Base-by-base conservation (phyloP, 2,329 filamentous ascomycete species). In the Phyllosticta paracitricarpa region DNA sequence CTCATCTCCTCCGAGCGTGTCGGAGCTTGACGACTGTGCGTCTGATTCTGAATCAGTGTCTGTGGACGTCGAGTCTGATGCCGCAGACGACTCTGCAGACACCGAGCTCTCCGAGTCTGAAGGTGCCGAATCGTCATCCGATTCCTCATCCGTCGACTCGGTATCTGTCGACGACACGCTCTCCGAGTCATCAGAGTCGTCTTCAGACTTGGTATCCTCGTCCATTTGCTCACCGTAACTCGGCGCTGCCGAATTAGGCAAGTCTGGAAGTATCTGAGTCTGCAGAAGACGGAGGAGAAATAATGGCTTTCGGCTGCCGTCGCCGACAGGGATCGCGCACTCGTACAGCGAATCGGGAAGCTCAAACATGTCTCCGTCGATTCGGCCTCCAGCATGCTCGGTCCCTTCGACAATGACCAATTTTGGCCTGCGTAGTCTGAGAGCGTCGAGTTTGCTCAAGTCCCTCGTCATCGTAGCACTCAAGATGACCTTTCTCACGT, bases 401-500 rank as follows among this genome's bases (percentile, higher is more conserved):
- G 73, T 68, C 30, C 82, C 84, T 64, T 92, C 88, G 14, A 96
- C 81, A 0, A 91, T 82, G 0, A 97, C 82, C 55, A 97, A 77
- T 63, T 83, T 88, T 3, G 94, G 93, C 58, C 89, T 81, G 28
- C 81, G 79, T 30, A 97, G 78, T 63, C 83, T 87, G 48, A 97
- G 74, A 0, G 85, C 86, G 61, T 84, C 87, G 22, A 97, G 77
- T 63, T 94, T 86, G 40, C 88, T 89, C 56, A 96, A 78, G 69
- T 97, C 91, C 62, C 86, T 83, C 1, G 92, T 96, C 84, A 97
- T 91, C 0, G 93, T 97, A 5, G 93, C 94, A 71, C 91, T 96
- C 2, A 97, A 81, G 58, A 97, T 82, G 19, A 97, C 81, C 74
- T 97, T 97, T 57, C 86, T 84, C 2, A 94, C 79, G 67, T 70